Evolutionary conservation across 768 basidiomycete genomes (phyloP).

Genomic region (Russula earlei): DNA sequence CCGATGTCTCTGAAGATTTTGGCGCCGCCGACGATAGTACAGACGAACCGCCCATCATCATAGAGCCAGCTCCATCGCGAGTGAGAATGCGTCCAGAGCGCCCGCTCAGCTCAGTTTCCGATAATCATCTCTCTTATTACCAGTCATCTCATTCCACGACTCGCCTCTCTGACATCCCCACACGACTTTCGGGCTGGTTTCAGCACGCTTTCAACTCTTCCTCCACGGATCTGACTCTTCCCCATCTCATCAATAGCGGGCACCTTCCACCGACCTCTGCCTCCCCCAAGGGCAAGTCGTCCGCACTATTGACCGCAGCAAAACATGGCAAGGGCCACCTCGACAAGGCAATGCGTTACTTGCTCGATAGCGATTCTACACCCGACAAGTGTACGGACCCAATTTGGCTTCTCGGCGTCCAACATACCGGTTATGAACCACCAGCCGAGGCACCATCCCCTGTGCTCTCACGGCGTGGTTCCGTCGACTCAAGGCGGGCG

Average conservation of each 20-base stretch:
- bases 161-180: conserved; percentile 60
- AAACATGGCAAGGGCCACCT: conserved; percentile 68
- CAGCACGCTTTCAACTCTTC: conserved; percentile 68
- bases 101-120: conserved; percentile 38
- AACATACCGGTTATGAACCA: conserved; percentile 65
- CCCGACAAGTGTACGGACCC: conserved; percentile 75
- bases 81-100: conserved; percentile 48
- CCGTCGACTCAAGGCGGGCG: conserved; percentile 35
- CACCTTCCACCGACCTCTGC: conserved; percentile 25
- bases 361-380: conserved; percentile 83
- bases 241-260: conserved; percentile 43
- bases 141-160: conserved; percentile 37
- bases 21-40: conserved; percentile 29
- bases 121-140: conserved; percentile 38
- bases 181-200: conserved; percentile 73
- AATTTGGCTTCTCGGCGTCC: conserved; percentile 85
- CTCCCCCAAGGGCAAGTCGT: conserved; percentile 38
- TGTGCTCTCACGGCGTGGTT: conserved; percentile 29
- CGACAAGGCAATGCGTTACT: conserved; percentile 78
- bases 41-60: conserved; percentile 53
- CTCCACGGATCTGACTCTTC: conserved; percentile 61
- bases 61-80: conserved; percentile 52
- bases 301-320: conserved; percentile 55
- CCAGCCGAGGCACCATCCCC: conserved; percentile 21
- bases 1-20: conserved; percentile 24